Evolutionary conservation across 805 yeast genomes (phyloP).

Genomic region (Kluyveromyces aestuarii): DNA sequence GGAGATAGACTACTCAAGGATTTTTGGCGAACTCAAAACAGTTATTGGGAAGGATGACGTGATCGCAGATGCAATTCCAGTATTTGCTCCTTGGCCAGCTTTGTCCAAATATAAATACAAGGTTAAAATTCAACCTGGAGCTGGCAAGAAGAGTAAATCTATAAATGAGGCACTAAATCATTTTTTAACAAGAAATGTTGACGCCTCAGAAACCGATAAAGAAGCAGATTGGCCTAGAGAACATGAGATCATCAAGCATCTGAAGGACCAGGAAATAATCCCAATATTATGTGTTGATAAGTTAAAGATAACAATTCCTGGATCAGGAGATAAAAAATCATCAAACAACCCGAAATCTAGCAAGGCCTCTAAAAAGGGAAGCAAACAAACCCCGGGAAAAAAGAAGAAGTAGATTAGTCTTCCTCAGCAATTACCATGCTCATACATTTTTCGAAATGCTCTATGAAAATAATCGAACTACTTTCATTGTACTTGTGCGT

Average conservation of each 20-base stretch:
- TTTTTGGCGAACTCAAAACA: slow-evolving; percentile 30
- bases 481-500: not conserved
- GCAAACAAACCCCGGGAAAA: slow-evolving; percentile 8
- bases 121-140: slow-evolving; percentile 70
- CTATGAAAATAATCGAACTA: not conserved
- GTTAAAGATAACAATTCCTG: slow-evolving; percentile 55
- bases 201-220: slow-evolving; percentile 33
- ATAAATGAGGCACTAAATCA: slow-evolving; percentile 56
- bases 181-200: slow-evolving; percentile 45
- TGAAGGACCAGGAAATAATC: slow-evolving; percentile 59
- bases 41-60: slow-evolving; percentile 35
- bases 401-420: slow-evolving; percentile 7
- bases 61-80: slow-evolving; percentile 61
- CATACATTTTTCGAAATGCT: too few species aligned
- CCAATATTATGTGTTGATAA: slow-evolving; percentile 64
- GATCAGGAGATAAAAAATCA: slow-evolving; percentile 27
- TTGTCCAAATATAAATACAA: slow-evolving; percentile 67
- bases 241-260: slow-evolving; percentile 42
- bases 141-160: slow-evolving; percentile 82
- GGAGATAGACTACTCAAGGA: slow-evolving; percentile 36
- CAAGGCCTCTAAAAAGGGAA: slow-evolving; percentile 15
- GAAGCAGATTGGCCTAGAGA: slow-evolving; percentile 65
- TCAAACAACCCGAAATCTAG: slow-evolving; percentile 7
- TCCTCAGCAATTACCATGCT: not conserved
- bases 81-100: slow-evolving; percentile 90